Conservation (phyloP, 2,329 filamentous ascomycete genomes). For the Blastomyces gilchristii region DNA sequence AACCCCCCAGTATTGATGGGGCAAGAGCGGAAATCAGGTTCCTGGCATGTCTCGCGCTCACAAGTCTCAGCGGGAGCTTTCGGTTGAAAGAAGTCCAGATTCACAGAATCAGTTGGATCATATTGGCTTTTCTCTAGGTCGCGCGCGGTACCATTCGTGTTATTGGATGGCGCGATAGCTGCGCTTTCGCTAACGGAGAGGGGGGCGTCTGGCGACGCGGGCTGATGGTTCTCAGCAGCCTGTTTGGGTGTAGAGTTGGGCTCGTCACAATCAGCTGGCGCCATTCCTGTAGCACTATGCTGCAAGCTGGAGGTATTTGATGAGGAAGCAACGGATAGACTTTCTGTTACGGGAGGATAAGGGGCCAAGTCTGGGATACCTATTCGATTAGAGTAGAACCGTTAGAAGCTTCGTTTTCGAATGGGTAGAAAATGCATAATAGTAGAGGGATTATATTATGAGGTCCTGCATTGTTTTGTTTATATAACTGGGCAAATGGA, state of each 20-base stretch:
- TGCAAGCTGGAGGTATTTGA: not conserved
- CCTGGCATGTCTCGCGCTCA: not conserved
- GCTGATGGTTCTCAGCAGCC: not conserved
- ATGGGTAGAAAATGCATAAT: not conserved
- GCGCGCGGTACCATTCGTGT: not conserved
- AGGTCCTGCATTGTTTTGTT: not conserved
- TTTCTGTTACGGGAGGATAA: not conserved
- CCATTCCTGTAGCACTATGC: not conserved
- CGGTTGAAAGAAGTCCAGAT: slow-evolving; percentile 1
- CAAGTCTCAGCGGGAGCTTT: not conserved
- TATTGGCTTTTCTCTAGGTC: not conserved
- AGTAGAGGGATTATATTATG: not conserved
- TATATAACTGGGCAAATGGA: not conserved
- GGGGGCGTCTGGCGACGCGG: not conserved
- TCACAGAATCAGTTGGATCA: not conserved
- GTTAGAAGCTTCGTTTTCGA: not conserved
- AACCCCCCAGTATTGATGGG: not conserved
- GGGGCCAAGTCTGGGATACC: not conserved
- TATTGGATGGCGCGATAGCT: not conserved
- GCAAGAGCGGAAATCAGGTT: not conserved
- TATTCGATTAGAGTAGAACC: not conserved
- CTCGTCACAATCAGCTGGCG: not conserved
- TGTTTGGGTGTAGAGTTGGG: not conserved
- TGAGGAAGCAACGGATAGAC: not conserved
- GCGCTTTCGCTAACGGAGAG: not conserved